Conservation (phyloP, 192 early-diverging fungal genomes). For the Geosiphon pyriformis region DNA sequence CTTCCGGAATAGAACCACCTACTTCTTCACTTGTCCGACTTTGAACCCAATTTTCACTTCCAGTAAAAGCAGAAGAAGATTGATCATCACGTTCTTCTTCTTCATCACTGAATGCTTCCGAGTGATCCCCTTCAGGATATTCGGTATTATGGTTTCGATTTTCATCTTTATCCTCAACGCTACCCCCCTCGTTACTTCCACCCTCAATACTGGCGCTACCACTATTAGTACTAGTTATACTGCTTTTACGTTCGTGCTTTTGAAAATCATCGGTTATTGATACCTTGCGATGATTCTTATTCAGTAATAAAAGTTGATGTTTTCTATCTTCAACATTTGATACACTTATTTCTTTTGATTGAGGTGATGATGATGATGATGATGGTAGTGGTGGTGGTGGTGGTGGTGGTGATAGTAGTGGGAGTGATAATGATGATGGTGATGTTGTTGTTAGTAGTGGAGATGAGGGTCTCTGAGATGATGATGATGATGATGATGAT, state of each 20-base stretch:
- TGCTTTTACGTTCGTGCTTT: slow-evolving; percentile 17
- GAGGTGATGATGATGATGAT: neutral
- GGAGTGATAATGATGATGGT: neutral
- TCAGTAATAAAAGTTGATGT: neutral
- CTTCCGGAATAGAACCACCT: neutral
- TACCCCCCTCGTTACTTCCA: neutral
- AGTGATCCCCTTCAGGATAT: slow-evolving; percentile 1
- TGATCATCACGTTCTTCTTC: slow-evolving; percentile 23
- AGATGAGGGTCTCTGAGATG: neutral
- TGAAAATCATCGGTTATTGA: slow-evolving; percentile 3
- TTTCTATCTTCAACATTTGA: neutral
- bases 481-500: neutral
- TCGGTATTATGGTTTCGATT: neutral
- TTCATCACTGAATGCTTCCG: slow-evolving; percentile 11
- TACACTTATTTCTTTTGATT: neutral
- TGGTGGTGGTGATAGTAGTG: neutral
- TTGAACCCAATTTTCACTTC: slow-evolving; percentile 8
- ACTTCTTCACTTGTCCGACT: slow-evolving; percentile 18
- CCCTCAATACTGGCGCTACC: neutral
- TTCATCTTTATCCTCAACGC: neutral
- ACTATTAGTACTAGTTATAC: slow-evolving; percentile 25
- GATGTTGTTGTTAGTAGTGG: slow-evolving; percentile 5
- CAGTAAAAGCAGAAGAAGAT: slow-evolving; percentile 20
- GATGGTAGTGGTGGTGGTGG: no score
- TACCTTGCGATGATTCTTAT: neutral